Evolutionary conservation across 2,329 filamentous ascomycete species (phyloP).

Genomic region (Xylariaceae sp.): DNA sequence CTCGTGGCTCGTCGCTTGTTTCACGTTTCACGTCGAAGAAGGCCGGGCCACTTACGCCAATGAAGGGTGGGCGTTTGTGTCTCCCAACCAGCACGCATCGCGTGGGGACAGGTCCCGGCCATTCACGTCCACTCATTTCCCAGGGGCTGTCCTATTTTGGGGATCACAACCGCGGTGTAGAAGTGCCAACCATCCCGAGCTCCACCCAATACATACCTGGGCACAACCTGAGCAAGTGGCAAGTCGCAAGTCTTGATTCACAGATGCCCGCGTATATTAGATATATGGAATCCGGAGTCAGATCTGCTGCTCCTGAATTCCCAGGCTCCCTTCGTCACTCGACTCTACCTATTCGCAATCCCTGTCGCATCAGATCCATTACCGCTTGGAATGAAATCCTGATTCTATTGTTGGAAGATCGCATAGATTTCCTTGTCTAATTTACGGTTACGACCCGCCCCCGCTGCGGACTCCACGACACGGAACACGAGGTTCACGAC

Average conservation of each 20-base stretch:
- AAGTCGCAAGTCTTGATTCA: slow-evolving; percentile 17
- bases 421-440: background rate
- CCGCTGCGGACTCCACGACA: slow-evolving; percentile 21
- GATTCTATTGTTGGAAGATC: slow-evolving; percentile 23
- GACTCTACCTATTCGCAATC: background rate
- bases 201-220: background rate
- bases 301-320: slow-evolving; percentile 18
- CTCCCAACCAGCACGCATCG: slow-evolving; percentile 28
- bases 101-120: slow-evolving; percentile 24
- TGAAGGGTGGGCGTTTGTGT: slow-evolving; percentile 26
- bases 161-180: slow-evolving; percentile 24
- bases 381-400: slow-evolving; percentile 26
- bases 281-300: slow-evolving; percentile 28
- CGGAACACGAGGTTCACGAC: slow-evolving; percentile 29
- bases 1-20: slow-evolving; percentile 31
- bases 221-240: too few relatives aligned
- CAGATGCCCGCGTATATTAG: slow-evolving; percentile 21
- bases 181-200: slow-evolving; percentile 4
- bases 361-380: slow-evolving; percentile 16
- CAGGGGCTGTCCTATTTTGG: slow-evolving; percentile 26
- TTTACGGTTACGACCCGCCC: slow-evolving; percentile 22
- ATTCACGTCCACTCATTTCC: slow-evolving; percentile 30
- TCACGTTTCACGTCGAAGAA: slow-evolving; percentile 25
- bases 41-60: slow-evolving; percentile 28
- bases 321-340: slow-evolving; percentile 6